These are phyloP conservation scores for Erysimum cheiranthoides DNA, from an alignment of 345 rosid species.

Conservation along the genomic window DNA sequence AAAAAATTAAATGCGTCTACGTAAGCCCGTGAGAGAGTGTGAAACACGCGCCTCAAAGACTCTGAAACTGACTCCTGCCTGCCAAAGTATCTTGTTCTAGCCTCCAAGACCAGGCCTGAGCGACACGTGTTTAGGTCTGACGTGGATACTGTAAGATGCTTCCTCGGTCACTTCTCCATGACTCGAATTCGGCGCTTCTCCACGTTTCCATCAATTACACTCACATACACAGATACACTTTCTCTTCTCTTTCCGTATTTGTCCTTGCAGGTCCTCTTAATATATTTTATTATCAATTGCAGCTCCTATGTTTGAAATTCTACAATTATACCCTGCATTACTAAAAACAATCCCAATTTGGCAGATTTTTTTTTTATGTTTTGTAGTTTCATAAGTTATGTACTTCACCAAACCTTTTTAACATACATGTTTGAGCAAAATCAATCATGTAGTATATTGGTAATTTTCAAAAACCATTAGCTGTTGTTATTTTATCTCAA, in stretches of 20 bases:
- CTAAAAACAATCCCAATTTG: neutral
- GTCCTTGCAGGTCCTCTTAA: neutral
- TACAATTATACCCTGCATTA: neutral
- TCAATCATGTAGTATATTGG: too few species aligned
- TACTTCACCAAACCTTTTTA: too few species aligned
- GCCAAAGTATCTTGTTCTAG: slow-evolving; percentile 32
- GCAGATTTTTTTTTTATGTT: neutral
- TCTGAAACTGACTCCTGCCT: slow-evolving; percentile 34
- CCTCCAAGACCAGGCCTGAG: slow-evolving; percentile 20
- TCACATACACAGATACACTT: neutral
- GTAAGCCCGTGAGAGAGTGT: slow-evolving; percentile 37
- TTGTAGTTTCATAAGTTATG: too few species aligned
- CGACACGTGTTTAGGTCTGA: slow-evolving; percentile 42
- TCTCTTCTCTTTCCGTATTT: slow-evolving; percentile 5
- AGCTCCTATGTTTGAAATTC: neutral
- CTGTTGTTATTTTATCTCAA: neutral
- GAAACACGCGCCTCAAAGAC: slow-evolving; percentile 27
- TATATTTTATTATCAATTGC: neutral
- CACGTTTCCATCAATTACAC: slow-evolving; percentile 35
- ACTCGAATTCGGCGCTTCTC: slow-evolving; percentile 44
- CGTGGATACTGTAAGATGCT: slow-evolving; percentile 39
- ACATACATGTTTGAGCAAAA: too few species aligned
- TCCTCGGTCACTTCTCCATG: slow-evolving; percentile 46
- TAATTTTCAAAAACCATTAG: neutral
- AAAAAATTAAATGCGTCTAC: slow-evolving; percentile 38